Conservation (phyloP, 2,329 filamentous ascomycete species). For the Microascus cirrosus region DNA sequence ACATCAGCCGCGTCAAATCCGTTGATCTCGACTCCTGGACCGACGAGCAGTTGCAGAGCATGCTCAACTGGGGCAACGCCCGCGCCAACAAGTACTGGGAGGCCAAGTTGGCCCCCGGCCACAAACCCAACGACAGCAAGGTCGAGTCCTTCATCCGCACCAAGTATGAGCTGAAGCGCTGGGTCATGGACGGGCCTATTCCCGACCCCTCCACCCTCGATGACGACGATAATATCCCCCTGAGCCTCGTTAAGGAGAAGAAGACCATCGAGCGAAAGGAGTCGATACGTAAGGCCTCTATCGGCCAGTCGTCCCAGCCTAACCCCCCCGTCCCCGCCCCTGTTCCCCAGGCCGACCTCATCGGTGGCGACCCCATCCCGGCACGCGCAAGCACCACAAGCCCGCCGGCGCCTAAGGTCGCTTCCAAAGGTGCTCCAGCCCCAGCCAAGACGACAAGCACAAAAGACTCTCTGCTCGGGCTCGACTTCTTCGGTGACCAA, state of each 20-base stretch:
- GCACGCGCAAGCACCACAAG: conserved; percentile 66
- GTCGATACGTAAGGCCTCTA: conserved; percentile 48
- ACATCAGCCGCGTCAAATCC: conserved; percentile 96
- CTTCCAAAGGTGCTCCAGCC: conserved; percentile 44
- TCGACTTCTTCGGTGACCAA: conserved; percentile 81
- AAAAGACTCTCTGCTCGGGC: conserved; percentile 79
- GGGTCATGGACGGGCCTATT: conserved; percentile 96
- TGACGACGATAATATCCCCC: conserved; percentile 71
- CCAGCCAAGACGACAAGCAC: conserved; percentile 59
- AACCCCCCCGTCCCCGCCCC: conserved; percentile 16
- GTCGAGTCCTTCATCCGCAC: conserved; percentile 99
- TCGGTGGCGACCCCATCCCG: conserved; percentile 62
- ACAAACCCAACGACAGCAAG: conserved; percentile 91
- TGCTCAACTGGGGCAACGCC: conserved; percentile 90
- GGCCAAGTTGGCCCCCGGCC: conserved; percentile 78
- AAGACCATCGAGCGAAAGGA: conserved; percentile 50
- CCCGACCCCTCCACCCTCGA: conserved; percentile 87
- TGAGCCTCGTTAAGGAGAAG: conserved; percentile 55
- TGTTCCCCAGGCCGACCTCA: conserved; percentile 61
- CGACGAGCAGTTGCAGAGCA: conserved; percentile 90
- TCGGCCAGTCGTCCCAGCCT: conserved; percentile 28
- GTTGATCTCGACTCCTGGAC: conserved; percentile 98
- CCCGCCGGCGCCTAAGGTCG: conserved; percentile 44
- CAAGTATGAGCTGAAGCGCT: conserved; percentile 97
- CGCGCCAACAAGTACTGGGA: conserved; percentile 99